phyloP scores from a whole-genome alignment of 495 filamentous ascomycete genomes.

The Trichoderma virens region DNA sequence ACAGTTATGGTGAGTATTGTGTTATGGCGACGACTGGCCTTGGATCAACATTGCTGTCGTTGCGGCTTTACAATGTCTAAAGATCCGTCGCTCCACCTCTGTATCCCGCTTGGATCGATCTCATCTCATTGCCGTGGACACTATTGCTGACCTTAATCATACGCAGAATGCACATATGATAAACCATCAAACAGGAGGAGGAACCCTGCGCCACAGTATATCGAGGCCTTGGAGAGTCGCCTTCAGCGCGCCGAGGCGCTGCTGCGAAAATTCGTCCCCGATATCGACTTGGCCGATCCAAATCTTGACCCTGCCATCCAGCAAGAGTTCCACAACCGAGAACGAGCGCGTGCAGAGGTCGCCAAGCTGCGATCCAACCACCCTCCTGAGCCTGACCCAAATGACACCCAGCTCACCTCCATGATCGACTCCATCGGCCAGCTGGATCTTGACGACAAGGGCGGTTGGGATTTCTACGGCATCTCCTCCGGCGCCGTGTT shows the following conservation, averaged over 20 bases:
- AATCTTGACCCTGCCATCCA: conserved; percentile 63
- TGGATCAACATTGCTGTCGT: too few species aligned
- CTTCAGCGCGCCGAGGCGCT: conserved; percentile 79
- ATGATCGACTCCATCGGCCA: conserved; percentile 91
- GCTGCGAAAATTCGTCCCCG: conserved; percentile 70
- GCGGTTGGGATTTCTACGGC: conserved; percentile 91
- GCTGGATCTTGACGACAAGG: conserved; percentile 84
- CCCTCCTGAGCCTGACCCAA: conserved; percentile 17
- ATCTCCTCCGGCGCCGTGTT: conserved; percentile 89
- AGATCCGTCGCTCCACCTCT: not conserved
- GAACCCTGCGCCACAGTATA: conserved; percentile 91
- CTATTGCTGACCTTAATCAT: conserved; percentile 6
- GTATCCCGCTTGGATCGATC: not conserved
- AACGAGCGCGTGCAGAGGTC: conserved; percentile 32
- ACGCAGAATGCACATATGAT: conserved; percentile 90
- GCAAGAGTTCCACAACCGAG: conserved; percentile 46
- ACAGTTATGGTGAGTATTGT: conserved; percentile 79
- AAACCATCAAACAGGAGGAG: conserved; percentile 93
- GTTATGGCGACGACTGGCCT: too few species aligned
- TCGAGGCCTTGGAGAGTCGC: conserved; percentile 81
- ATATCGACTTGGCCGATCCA: conserved; percentile 77
- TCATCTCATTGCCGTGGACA: not conserved
- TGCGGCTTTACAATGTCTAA: not conserved
- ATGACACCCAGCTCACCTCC: conserved; percentile 77
- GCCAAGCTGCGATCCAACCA: conserved; percentile 17